phyloP scores from a whole-genome alignment of 345 rosid species.

The Hibiscus syriacus region DNA sequence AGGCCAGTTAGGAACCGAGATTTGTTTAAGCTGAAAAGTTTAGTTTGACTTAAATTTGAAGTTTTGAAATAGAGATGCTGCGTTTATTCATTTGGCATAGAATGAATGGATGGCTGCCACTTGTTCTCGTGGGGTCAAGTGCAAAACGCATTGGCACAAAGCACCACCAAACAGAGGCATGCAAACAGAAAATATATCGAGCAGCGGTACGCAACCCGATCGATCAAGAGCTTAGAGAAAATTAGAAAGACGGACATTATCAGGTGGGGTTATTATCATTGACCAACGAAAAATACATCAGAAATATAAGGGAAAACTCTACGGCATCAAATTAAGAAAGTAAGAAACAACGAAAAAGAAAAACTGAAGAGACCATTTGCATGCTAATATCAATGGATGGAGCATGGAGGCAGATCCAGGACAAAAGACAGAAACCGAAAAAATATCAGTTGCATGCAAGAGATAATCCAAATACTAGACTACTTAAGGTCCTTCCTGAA shows the following conservation, averaged over 20 bases:
- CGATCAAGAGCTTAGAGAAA: neutral
- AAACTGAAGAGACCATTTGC: neutral
- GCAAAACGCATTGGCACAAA: slow-evolving; percentile 20
- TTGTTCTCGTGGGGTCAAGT: slow-evolving; percentile 26
- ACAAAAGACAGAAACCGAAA: neutral
- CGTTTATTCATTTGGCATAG: neutral
- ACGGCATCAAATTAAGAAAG: no score
- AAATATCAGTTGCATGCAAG: neutral
- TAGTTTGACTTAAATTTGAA: no score
- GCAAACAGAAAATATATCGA: no score
- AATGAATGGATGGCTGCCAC: no score
- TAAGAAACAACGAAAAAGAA: no score
- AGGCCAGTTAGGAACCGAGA: neutral
- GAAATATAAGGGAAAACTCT: no score
- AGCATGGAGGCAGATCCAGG: no score
- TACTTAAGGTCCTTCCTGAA: no score
- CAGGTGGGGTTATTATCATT: no score
- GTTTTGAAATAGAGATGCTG: no score
- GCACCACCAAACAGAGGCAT: neutral
- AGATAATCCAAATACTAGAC: neutral
- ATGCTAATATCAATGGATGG: no score
- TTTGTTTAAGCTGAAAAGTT: neutral
- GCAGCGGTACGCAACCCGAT: neutral
- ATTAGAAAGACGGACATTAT: neutral
- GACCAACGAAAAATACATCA: neutral